Conservation (phyloP, 257 asterid species). For the Solanum clarkiae region DNA sequence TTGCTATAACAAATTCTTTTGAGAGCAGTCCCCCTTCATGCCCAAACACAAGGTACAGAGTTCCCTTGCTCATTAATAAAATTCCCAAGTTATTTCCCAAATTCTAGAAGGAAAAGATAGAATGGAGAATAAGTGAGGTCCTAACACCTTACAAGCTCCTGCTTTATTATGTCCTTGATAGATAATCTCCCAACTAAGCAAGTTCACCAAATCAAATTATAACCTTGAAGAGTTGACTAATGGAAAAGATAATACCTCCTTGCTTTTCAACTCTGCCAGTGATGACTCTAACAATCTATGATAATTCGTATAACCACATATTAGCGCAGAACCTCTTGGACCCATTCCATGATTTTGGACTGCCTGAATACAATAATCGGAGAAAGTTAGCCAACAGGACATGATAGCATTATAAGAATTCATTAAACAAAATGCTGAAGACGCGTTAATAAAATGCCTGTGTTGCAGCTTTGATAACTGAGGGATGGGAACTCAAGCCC, state of each 20-base stretch:
- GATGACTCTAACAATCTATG: constrained; percentile 78
- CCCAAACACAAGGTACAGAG: background rate
- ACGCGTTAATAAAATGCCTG: constrained; percentile 27
- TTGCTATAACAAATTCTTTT: background rate
- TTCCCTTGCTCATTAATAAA: background rate
- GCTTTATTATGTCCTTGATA: background rate
- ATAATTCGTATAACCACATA: constrained; percentile 86
- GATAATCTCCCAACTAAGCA: background rate
- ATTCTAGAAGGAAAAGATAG: background rate
- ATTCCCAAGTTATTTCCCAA: background rate
- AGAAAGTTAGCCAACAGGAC: background rate
- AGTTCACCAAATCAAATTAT: background rate
- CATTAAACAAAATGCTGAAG: background rate
- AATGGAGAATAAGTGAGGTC: background rate
- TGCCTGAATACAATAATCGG: constrained; percentile 40
- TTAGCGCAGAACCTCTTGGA: constrained; percentile 94
- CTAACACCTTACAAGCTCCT: background rate
- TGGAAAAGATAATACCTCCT: constrained; percentile 45
- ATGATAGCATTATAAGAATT: background rate
- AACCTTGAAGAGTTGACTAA: background rate
- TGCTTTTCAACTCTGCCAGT: constrained; percentile 64
- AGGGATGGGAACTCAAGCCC: constrained; percentile 87
- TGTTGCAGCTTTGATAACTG: constrained; percentile 61
- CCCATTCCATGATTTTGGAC: constrained; percentile 94
- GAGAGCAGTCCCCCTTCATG: background rate